These are phyloP conservation scores for Sporormia fimetaria DNA, from an alignment of 495 filamentous ascomycete species.

Conservation along the genomic window DNA sequence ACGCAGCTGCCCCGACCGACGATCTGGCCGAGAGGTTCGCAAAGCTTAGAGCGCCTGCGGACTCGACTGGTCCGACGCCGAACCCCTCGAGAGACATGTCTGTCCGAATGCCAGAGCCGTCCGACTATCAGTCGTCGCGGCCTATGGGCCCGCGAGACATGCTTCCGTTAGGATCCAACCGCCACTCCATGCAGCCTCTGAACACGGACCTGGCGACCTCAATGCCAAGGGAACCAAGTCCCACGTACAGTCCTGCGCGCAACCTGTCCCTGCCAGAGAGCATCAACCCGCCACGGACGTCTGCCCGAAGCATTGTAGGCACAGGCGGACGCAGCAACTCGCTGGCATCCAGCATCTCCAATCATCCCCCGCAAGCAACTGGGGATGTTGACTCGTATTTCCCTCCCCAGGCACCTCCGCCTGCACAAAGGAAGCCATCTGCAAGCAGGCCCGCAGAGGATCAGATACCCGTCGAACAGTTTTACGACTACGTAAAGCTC, in stretches of 20 bases:
- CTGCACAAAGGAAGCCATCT: constrained; percentile 29
- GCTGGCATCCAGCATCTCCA: constrained; percentile 17
- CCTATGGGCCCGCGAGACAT: constrained; percentile 48
- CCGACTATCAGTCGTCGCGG: constrained; percentile 31
- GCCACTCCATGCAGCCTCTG: constrained; percentile 36
- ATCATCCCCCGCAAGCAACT: constrained; percentile 24
- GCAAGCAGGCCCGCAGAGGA: constrained; percentile 48
- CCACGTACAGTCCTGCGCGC: constrained; percentile 68
- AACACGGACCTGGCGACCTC: constrained; percentile 39
- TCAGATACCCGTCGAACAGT: constrained; percentile 51
- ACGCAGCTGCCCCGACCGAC: constrained; percentile 19
- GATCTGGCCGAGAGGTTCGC: constrained; percentile 50
- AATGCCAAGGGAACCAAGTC: constrained; percentile 69
- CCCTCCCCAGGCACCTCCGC: constrained; percentile 8
- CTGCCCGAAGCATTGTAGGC: constrained; percentile 33
- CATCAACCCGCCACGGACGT: constrained; percentile 40
- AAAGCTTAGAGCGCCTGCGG: constrained; percentile 38
- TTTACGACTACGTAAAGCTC: constrained; percentile 51
- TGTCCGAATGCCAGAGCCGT: constrained; percentile 31
- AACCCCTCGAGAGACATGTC: constrained; percentile 16
- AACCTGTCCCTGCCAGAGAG: constrained; percentile 43
- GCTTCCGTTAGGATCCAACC: constrained; percentile 39
- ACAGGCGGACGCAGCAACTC: constrained; percentile 31
- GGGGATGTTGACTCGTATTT: constrained; percentile 29
- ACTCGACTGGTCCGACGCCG: constrained; percentile 11